These are phyloP conservation scores for Endoconidiophora laricicola DNA, from an alignment of 2,329 filamentous ascomycete species.

Conservation along the genomic window DNA sequence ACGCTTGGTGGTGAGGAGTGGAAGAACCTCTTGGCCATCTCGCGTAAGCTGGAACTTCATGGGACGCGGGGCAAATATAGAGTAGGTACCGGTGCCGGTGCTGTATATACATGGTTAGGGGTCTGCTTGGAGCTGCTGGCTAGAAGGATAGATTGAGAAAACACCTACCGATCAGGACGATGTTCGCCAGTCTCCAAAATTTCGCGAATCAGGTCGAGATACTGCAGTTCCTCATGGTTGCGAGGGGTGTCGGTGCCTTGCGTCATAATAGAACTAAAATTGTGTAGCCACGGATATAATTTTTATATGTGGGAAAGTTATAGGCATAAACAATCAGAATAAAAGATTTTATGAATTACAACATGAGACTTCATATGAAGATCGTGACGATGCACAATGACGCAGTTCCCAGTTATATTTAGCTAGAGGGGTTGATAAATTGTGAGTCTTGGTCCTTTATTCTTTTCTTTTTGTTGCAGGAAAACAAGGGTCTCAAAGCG, in stretches of 20 bases:
- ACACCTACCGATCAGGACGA: conserved; percentile 59
- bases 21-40: conserved; percentile 48
- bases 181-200: conserved; percentile 75
- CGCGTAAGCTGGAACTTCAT: conserved; percentile 73
- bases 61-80: conserved; percentile 72
- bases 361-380: neutral
- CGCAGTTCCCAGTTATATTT: neutral
- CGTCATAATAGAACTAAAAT: conserved; percentile 4
- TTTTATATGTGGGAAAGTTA: neutral
- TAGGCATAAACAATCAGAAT: neutral
- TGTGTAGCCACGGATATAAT: neutral
- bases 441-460: neutral
- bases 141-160: neutral
- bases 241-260: conserved; percentile 12
- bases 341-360: neutral
- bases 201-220: conserved; percentile 72
- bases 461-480: neutral
- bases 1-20: conserved; percentile 91
- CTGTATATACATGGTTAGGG: conserved; percentile 27
- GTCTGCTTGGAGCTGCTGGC: neutral
- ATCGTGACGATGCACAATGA: neutral
- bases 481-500: neutral
- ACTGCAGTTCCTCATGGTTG: conserved; percentile 78
- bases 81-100: conserved; percentile 84
- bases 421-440: neutral